Conservation (phyloP, 2,329 filamentous ascomycete species). For the Fusarium abutilonis region DNA sequence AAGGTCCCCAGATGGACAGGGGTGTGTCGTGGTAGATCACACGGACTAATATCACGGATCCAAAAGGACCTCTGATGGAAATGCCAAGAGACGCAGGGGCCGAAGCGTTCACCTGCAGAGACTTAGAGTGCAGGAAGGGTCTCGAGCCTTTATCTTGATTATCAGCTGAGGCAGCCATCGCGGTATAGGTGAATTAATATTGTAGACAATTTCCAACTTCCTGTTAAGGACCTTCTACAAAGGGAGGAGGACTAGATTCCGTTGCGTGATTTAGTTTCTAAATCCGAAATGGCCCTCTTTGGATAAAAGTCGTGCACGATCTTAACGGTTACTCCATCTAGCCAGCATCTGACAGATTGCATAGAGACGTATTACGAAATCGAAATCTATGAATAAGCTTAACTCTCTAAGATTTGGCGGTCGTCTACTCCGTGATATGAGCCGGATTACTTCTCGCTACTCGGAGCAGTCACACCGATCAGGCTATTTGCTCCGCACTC, state of each 20-base stretch:
- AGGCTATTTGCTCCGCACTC: constrained; percentile 7
- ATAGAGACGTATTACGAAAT: neutral
- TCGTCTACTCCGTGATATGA: neutral
- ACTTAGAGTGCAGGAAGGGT: neutral
- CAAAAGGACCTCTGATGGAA: constrained; percentile 13
- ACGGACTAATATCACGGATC: constrained; percentile 7
- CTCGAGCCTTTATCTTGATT: constrained; percentile 1
- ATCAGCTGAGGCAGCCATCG: constrained; percentile 1
- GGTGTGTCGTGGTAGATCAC: constrained; percentile 16
- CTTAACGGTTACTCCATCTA: too few relatives aligned
- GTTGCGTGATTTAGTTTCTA: too few relatives aligned
- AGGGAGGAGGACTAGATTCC: too few relatives aligned
- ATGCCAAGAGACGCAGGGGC: constrained; percentile 27
- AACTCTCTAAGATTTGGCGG: constrained; percentile 1
- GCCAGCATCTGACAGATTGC: neutral
- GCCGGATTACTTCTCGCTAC: neutral
- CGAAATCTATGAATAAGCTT: constrained; percentile 16
- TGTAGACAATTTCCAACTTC: neutral
- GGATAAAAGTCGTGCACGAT: too few relatives aligned
- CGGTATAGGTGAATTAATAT: neutral
- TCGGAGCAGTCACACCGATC: neutral
- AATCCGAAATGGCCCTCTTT: too few relatives aligned
- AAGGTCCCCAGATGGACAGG: constrained; percentile 22
- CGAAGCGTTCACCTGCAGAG: constrained; percentile 1
- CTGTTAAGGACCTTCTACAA: neutral